phyloP scores from a whole-genome alignment of 352 stramenopile species.

The Globisporangium uncinulatum region DNA sequence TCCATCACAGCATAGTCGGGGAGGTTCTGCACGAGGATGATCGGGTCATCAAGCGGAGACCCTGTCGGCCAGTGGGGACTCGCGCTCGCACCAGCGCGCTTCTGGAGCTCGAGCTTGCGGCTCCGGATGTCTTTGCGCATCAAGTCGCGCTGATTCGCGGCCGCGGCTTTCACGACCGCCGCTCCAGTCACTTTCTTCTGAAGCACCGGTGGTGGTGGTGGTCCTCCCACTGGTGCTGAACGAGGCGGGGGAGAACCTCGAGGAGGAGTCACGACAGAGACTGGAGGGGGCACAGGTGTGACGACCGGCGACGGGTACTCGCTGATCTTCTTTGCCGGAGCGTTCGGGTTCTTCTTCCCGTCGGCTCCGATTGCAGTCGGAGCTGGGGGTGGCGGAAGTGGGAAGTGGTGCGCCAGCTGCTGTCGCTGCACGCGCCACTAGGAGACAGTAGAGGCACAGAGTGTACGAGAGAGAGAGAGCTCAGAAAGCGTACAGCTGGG shows the following conservation, averaged over 20 bases:
- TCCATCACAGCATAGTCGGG: slow-evolving; percentile 20
- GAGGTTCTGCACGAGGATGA: slow-evolving; percentile 72
- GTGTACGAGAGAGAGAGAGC: not conserved
- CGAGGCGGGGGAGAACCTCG: not conserved
- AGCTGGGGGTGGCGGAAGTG: slow-evolving; percentile 10
- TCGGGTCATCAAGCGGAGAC: slow-evolving; percentile 48
- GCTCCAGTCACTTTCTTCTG: not conserved
- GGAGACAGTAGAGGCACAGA: not conserved
- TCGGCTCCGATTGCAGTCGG: slow-evolving; percentile 9
- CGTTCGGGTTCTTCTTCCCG: not conserved
- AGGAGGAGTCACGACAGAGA: not conserved
- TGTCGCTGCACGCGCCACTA: slow-evolving; percentile 44
- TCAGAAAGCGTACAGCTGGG: not conserved
- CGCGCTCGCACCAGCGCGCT: slow-evolving; percentile 5
- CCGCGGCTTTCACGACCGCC: slow-evolving; percentile 8
- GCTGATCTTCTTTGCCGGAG: not conserved
- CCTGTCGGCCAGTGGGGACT: not conserved
- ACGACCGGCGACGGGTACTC: slow-evolving; percentile 14
- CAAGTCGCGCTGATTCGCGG: slow-evolving; percentile 11
- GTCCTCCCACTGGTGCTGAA: not conserved
- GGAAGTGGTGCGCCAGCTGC: slow-evolving; percentile 23
- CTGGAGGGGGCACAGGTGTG: not conserved
- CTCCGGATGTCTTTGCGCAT: slow-evolving; percentile 31
- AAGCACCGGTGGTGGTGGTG: too few species aligned
- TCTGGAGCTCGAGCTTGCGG: slow-evolving; percentile 29